Evolutionary conservation across 2,329 filamentous ascomycete species (phyloP).

Genomic region (Ophiocordyceps camponoti-leonardi): DNA sequence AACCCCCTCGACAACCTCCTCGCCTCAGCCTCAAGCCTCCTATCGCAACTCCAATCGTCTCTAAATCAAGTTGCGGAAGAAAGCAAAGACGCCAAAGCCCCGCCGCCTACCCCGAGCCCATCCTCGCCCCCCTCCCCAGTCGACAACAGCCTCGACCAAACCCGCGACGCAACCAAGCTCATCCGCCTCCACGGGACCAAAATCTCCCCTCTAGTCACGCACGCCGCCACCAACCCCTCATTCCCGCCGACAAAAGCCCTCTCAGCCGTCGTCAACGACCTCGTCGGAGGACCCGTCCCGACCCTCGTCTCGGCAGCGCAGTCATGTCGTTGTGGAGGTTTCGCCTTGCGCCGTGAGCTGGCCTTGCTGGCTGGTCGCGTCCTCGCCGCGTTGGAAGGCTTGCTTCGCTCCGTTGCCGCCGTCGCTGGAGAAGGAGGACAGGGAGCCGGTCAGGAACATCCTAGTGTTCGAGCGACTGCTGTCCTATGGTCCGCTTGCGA

Average conservation of each 20-base stretch:
- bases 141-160: constrained; percentile 47
- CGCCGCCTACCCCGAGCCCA: background rate
- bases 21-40: no score
- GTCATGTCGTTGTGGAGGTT: constrained; percentile 46
- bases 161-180: constrained; percentile 53
- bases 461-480: constrained; percentile 50
- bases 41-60: no score
- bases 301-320: constrained; percentile 56
- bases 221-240: constrained; percentile 51
- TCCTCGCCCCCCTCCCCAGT: constrained; percentile 2
- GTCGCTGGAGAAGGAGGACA: constrained; percentile 9
- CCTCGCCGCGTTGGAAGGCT: constrained; percentile 41
- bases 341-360: constrained; percentile 45
- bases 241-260: constrained; percentile 49
- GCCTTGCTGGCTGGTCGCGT: constrained; percentile 39
- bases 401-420: constrained; percentile 32
- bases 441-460: constrained; percentile 23
- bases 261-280: constrained; percentile 48
- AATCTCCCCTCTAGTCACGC: constrained; percentile 71
- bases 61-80: no score
- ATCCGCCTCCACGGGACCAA: constrained; percentile 76
- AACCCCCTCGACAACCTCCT: no score
- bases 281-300: constrained; percentile 58
- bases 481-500: constrained; percentile 77
- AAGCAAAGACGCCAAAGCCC: no score